These are phyloP conservation scores for Xylariaceae sp. DNA, from an alignment of 2,329 filamentous ascomycete species.

Conservation along the genomic window DNA sequence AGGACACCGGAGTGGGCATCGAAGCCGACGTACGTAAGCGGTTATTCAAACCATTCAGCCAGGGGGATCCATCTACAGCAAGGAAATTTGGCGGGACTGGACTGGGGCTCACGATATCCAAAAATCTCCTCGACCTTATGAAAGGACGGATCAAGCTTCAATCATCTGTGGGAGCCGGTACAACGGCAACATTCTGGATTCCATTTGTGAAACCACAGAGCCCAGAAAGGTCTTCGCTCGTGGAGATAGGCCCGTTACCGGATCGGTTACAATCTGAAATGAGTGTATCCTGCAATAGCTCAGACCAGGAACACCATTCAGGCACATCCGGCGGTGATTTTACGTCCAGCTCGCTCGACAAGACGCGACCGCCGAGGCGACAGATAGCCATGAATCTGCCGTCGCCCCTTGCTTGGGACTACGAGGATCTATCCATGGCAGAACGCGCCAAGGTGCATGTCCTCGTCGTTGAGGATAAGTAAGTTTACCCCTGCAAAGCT, in stretches of 20 bases:
- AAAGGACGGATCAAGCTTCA: constrained; percentile 74
- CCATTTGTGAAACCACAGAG: constrained; percentile 74
- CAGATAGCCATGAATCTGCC: constrained; percentile 45
- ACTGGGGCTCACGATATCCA: constrained; percentile 79
- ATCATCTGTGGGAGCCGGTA: constrained; percentile 70
- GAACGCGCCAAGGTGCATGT: constrained; percentile 70
- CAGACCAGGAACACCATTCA: constrained; percentile 61
- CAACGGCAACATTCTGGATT: constrained; percentile 77
- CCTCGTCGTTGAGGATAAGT: constrained; percentile 84
- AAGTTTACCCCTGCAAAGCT: constrained; percentile 48
- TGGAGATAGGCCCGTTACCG: constrained; percentile 68
- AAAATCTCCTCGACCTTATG: constrained; percentile 82
- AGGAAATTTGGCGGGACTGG: constrained; percentile 81
- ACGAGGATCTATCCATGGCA: constrained; percentile 56
- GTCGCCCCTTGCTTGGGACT: constrained; percentile 36
- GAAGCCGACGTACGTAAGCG: constrained; percentile 75
- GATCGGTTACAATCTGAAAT: constrained; percentile 69
- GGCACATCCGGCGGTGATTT: constrained; percentile 49
- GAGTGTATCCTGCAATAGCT: constrained; percentile 70
- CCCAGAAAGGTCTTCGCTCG: constrained; percentile 53
- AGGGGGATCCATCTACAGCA: constrained; percentile 81
- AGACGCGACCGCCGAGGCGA: constrained; percentile 35
- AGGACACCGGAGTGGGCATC: constrained; percentile 83
- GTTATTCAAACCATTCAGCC: constrained; percentile 81
- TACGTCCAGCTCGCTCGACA: constrained; percentile 33